Evolutionary conservation across 768 basidiomycete genomes (phyloP).

Genomic region (Tricholoma sp.): DNA sequence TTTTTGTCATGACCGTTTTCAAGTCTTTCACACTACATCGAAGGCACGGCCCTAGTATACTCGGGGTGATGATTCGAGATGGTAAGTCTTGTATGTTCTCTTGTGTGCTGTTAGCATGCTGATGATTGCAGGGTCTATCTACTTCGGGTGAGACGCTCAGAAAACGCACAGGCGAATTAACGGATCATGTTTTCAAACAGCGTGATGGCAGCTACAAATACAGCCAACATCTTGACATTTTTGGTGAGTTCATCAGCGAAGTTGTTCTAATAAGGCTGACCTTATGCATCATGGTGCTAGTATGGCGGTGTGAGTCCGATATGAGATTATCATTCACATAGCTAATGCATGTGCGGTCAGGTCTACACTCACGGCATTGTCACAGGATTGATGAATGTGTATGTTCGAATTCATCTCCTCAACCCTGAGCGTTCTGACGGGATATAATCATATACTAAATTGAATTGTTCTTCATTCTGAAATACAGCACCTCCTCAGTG

Average conservation of each 20-base stretch:
- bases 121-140: neutral
- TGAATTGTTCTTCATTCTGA: neutral
- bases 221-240: slow-evolving; percentile 1
- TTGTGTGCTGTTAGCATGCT: neutral
- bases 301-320: neutral
- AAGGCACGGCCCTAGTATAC: neutral
- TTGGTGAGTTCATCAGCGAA: neutral
- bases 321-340: neutral
- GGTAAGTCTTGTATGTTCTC: neutral
- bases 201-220: slow-evolving; percentile 1
- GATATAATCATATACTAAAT: no score
- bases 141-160: neutral
- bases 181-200: neutral
- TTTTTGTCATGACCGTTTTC: slow-evolving; percentile 1
- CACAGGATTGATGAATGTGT: slow-evolving; percentile 2
- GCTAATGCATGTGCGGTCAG: neutral
- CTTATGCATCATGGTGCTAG: neutral
- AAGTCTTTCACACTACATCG: neutral
- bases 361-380: neutral
- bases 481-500: neutral
- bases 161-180: neutral
- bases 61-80: neutral
- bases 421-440: no score
- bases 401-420: neutral
- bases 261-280: neutral